These are phyloP conservation scores for Ambispora gerdemannii DNA, from an alignment of 192 early-diverging fungal genomes.

Conservation along the genomic window DNA sequence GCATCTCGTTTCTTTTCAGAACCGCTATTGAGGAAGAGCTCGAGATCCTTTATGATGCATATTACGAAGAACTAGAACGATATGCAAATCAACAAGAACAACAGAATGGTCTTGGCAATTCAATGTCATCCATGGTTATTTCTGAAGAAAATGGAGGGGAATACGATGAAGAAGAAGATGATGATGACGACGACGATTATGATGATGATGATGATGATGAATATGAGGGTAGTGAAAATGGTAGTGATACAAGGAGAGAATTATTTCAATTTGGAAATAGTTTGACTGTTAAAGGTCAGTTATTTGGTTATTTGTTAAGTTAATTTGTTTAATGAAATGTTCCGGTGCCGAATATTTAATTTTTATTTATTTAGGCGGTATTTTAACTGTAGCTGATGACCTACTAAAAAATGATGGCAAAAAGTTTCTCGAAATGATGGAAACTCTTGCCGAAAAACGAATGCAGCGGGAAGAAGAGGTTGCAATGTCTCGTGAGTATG, in stretches of 20 bases:
- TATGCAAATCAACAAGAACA: slow-evolving; percentile 75
- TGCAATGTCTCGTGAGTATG: slow-evolving; percentile 39
- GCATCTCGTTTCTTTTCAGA: slow-evolving; percentile 33
- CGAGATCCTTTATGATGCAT: slow-evolving; percentile 82
- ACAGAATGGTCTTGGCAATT: too few relatives aligned
- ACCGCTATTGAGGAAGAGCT: slow-evolving; percentile 83
- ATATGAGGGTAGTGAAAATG: slow-evolving; percentile 53
- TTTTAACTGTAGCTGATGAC: slow-evolving; percentile 79
- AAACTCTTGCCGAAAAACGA: slow-evolving; percentile 84
- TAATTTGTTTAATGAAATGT: too few relatives aligned
- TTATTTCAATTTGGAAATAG: slow-evolving; percentile 70
- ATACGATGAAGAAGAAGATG: slow-evolving; percentile 46
- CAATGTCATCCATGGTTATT: slow-evolving; percentile 36
- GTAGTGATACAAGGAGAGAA: slow-evolving; percentile 41
- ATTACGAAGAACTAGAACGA: slow-evolving; percentile 84
- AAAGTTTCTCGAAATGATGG: slow-evolving; percentile 97
- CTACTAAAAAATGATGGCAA: slow-evolving; percentile 89
- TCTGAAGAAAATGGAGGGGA: slow-evolving; percentile 49
- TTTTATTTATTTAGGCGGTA: slow-evolving; percentile 44
- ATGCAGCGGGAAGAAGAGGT: slow-evolving; percentile 73
- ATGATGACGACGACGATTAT: slow-evolving; percentile 53
- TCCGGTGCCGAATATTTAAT: too few relatives aligned
- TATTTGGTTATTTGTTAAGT: too few relatives aligned
- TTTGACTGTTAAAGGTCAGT: slow-evolving; percentile 73
- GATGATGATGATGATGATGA: slow-evolving; percentile 61